Conservation (phyloP, 176 grass and related monocot genomes). For the Oryza glumipatula region DNA sequence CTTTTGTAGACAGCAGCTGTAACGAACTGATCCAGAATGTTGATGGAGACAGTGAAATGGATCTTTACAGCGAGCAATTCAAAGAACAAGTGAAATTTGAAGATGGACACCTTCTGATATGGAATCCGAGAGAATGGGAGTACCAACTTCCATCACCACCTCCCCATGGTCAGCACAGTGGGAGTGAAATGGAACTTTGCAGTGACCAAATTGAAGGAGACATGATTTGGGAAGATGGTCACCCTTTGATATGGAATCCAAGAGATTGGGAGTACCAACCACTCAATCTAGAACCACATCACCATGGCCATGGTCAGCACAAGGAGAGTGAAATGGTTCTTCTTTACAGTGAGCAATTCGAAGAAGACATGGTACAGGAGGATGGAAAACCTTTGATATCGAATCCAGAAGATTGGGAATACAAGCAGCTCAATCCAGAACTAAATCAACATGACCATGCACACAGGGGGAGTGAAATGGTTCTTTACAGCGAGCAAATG, state of each 20-base stretch:
- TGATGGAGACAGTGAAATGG: not conserved
- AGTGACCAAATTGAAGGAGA: not conserved
- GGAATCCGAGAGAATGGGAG: not conserved
- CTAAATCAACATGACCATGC: not conserved
- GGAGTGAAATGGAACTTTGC: not conserved
- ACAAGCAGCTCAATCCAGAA: not conserved
- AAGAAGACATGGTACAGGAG: too few relatives aligned
- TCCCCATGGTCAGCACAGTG: not conserved
- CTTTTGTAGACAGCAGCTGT: not conserved
- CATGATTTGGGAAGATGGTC: not conserved
- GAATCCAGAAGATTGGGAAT: not conserved
- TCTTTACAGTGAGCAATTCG: too few relatives aligned
- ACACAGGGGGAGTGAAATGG: not conserved
- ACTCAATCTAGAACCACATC: not conserved
- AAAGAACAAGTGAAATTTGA: too few relatives aligned
- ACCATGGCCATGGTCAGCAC: not conserved
- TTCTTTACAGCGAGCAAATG: not conserved
- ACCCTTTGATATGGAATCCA: not conserved
- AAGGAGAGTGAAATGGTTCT: too few relatives aligned
- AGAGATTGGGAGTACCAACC: not conserved
- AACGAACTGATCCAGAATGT: not conserved
- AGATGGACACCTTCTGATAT: too few relatives aligned
- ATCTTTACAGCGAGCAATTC: not conserved
- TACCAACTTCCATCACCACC: not conserved
- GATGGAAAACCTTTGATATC: too few relatives aligned